Percentiles rank a stretch among this genome's conserved stretches.
Evolutionary conservation across 2,329 filamentous ascomycete species (phyloP).

Genomic region (Xylariaceae sp.): DNA sequence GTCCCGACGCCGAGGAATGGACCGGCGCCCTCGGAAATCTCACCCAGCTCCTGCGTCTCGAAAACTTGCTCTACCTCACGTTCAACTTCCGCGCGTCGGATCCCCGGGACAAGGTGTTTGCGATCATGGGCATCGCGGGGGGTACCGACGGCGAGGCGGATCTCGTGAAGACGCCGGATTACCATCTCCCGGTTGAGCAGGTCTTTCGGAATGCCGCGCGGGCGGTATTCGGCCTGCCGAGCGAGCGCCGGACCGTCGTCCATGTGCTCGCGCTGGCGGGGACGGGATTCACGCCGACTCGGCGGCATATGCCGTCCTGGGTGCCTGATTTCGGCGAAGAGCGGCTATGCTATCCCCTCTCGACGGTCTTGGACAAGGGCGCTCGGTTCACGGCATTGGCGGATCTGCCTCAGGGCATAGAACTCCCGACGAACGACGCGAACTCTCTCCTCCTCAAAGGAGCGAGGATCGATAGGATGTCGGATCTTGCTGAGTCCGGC

Average conservation of each 20-base stretch:
- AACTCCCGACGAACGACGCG: not conserved
- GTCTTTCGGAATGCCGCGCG: constrained; percentile 7
- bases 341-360: constrained; percentile 4
- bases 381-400: constrained; percentile 8
- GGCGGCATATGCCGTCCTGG: constrained; percentile 6
- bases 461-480: constrained; percentile 1
- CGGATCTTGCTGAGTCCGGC: constrained; percentile 1
- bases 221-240: constrained; percentile 1
- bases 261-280: constrained; percentile 12
- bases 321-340: constrained; percentile 11
- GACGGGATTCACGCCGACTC: constrained; percentile 3
- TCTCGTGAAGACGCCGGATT: constrained; percentile 5
- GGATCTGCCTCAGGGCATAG: not conserved
- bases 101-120: constrained; percentile 15
- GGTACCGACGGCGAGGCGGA: not conserved
- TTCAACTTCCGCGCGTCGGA: constrained; percentile 8
- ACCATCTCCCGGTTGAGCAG: constrained; percentile 8
- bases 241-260: not conserved
- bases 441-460: constrained; percentile 7
- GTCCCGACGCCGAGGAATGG: constrained; percentile 1
- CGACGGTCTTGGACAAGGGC: not conserved
- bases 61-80: constrained; percentile 11
- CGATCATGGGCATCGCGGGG: constrained; percentile 8
- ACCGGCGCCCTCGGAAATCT: not conserved
- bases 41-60: not conserved